Evolutionary conservation across 1,139 yeast species (phyloP).

Genomic region (Scheffersomyces titani): DNA sequence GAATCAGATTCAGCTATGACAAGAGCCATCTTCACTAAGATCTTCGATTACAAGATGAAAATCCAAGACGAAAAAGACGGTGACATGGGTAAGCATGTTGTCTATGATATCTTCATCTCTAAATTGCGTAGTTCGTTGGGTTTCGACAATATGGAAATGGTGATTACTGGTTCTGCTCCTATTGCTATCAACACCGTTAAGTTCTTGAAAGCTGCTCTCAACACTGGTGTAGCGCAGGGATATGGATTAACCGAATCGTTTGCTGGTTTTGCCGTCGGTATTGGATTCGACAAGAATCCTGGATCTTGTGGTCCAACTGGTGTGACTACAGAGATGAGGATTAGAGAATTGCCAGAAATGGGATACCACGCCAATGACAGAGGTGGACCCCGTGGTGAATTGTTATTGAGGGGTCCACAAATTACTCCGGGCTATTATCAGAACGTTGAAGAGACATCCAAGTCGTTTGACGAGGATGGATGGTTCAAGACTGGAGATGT

Average conservation of each 20-base stretch:
- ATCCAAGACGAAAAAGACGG: slow-evolving; percentile 21
- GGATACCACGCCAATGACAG: slow-evolving; percentile 50
- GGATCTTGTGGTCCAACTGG: slow-evolving; percentile 69
- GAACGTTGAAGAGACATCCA: slow-evolving; percentile 24
- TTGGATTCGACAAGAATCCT: slow-evolving; percentile 44
- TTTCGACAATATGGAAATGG: slow-evolving; percentile 45
- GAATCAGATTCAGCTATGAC: slow-evolving; percentile 17
- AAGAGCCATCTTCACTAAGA: slow-evolving; percentile 10
- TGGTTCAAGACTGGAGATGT: slow-evolving; percentile 32
- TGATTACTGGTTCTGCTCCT: slow-evolving; percentile 75
- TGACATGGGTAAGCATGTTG: slow-evolving; percentile 24
- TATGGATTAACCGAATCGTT: slow-evolving; percentile 79
- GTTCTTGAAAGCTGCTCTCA: slow-evolving; percentile 64
- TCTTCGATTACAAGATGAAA: slow-evolving; percentile 18
- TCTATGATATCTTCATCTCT: slow-evolving; percentile 54
- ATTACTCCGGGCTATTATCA: slow-evolving; percentile 24
- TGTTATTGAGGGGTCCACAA: slow-evolving; percentile 28
- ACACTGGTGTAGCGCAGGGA: slow-evolving; percentile 65
- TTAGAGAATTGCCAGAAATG: slow-evolving; percentile 70
- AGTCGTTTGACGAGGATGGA: slow-evolving; percentile 23
- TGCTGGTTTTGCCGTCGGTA: slow-evolving; percentile 58
- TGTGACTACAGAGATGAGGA: slow-evolving; percentile 55
- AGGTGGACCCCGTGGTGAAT: slow-evolving; percentile 27
- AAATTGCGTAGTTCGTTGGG: slow-evolving; percentile 61
- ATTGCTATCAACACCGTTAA: slow-evolving; percentile 58